These are phyloP conservation scores for Thermoascus crustaceus DNA, from an alignment of 2,329 filamentous ascomycete genomes.

Conservation along the genomic window DNA sequence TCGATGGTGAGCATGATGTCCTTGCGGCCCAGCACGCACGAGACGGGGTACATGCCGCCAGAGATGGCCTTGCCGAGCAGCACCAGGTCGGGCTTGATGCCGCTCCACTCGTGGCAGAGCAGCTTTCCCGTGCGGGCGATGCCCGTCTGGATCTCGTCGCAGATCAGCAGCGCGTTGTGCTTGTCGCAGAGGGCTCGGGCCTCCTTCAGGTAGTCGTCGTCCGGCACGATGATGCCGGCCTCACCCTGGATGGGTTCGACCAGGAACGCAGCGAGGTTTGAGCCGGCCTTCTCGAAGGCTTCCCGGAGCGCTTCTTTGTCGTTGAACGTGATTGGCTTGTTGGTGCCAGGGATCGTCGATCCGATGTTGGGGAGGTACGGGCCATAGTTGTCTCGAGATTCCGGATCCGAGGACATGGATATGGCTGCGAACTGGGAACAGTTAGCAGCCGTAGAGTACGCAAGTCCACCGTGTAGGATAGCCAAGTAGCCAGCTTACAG, in stretches of 20 bases:
- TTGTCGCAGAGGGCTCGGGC: conserved; percentile 83
- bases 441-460: conserved; percentile 10
- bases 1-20: conserved; percentile 95
- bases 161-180: conserved; percentile 92
- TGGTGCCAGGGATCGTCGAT: conserved; percentile 64
- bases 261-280: conserved; percentile 83
- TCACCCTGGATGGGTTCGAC: conserved; percentile 97
- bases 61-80: conserved; percentile 96
- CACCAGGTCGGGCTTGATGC: conserved; percentile 90
- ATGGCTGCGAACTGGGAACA: conserved; percentile 73
- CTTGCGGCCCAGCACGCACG: conserved; percentile 76
- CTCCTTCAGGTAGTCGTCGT: conserved; percentile 74
- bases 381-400: conserved; percentile 94
- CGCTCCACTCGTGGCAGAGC: conserved; percentile 89
- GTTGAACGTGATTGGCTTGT: conserved; percentile 75
- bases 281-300: conserved; percentile 70
- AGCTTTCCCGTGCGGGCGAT: conserved; percentile 92
- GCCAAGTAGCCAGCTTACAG: conserved; percentile 51
- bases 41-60: conserved; percentile 98
- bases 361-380: conserved; percentile 89
- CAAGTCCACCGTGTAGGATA: too few species aligned
- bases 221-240: conserved; percentile 90
- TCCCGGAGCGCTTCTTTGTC: conserved; percentile 71
- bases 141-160: conserved; percentile 97
- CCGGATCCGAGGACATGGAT: conserved; percentile 88